Base-by-base conservation (phyloP, 2,329 filamentous ascomycete genomes). In the Trichothecium sympodiale region DNA sequence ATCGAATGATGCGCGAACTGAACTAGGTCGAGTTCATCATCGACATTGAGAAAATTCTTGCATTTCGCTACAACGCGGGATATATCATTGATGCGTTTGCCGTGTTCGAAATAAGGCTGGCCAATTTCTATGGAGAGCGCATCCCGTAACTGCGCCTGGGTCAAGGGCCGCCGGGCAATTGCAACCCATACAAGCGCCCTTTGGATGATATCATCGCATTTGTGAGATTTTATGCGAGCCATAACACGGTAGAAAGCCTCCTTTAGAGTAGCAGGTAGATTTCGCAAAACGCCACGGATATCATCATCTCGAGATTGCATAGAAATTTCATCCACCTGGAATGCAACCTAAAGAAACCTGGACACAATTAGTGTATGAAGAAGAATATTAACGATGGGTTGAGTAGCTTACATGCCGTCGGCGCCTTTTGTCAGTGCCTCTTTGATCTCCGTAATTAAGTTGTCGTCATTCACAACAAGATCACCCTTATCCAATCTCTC, bases 261-360 rank as follows among this genome's bases (percentile, higher is more conserved):
- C 5, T 34, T 28, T 8, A 47, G 15, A n/a, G 34, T 31, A 17
- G 39, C 39, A 1, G 45, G 45, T 2, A 46, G 31, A 8, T 37
- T 29, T 4, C 17, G 17, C 14, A 46, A 32, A 4, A 29, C 29
- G 4, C 16, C 27, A 23, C 35, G 35, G 17, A 42, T 48, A 20
- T 49, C 42, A 3, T 41, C 42, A 26, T 49, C 44, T 25, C 41
- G 42, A 29, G n/a, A 43, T 34, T 52, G 50, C 9, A 43, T 36
- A 33, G 56, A 57, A 6, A 62, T 46, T 29, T 61, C 57, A 9
- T 53, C 36, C 6, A 62, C 45, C 38, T 55, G 53, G 26, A 57
- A 56, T 12, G 44, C 46, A 15, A 59, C 56, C 58, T 57, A 63
- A 3, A 62, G 51, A 46, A 62, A 61, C 59, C 59, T 61, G 36